phyloP scores from a whole-genome alignment of 345 rosid species.

The Gossypium stocksii region DNA sequence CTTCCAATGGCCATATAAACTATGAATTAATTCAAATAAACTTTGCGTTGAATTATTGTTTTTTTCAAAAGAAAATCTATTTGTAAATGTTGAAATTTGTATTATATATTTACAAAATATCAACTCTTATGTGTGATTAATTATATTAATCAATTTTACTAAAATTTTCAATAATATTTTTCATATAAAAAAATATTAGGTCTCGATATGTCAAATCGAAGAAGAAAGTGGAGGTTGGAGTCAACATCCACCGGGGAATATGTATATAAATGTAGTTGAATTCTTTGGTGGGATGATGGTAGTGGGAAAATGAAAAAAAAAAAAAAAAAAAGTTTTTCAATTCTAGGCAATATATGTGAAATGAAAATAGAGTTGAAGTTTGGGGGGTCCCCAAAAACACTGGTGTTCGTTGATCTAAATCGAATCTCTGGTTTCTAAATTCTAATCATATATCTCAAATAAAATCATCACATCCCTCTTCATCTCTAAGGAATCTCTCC shows the following conservation, averaged over 20 bases:
- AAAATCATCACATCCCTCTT: neutral
- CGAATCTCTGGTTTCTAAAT: constrained; percentile 29
- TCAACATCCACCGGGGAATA: constrained; percentile 19
- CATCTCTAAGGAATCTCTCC: constrained; percentile 31
- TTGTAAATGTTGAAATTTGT: too few relatives aligned
- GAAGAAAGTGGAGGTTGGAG: constrained; percentile 18
- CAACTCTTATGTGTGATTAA: too few relatives aligned
- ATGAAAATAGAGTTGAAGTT: neutral
- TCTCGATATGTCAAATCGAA: constrained; percentile 32
- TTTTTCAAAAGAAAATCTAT: too few relatives aligned
- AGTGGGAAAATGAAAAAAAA: constrained; percentile 16
- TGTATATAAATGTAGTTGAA: neutral
- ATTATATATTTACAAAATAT: too few relatives aligned
- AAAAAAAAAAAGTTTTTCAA: constrained; percentile 8
- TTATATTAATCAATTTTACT: too few relatives aligned
- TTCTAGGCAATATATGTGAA: constrained; percentile 17
- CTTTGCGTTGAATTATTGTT: too few relatives aligned
- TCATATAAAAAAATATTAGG: constrained; percentile 4
- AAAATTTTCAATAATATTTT: too few relatives aligned
- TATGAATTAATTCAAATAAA: too few relatives aligned
- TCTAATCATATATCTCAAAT: neutral
- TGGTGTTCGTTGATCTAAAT: constrained; percentile 30
- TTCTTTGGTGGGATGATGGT: constrained; percentile 27
- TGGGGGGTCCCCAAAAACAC: constrained; percentile 27
- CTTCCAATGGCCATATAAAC: too few relatives aligned